phyloP scores from a whole-genome alignment of 2,329 filamentous ascomycete species.

The Aspergillus amoenus region DNA sequence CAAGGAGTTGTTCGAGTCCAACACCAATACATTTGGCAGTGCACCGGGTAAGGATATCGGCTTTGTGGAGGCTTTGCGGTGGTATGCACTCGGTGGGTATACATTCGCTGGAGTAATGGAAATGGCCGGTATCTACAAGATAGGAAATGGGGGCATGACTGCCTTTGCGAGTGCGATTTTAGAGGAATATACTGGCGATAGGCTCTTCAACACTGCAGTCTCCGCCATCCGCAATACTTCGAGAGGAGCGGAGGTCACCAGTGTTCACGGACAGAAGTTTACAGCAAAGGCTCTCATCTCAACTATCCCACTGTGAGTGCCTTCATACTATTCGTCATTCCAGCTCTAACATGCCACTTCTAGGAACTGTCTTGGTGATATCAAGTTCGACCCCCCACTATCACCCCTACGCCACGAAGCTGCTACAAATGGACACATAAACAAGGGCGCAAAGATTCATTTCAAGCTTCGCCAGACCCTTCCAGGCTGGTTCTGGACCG shows the following conservation, averaged over 20 bases:
- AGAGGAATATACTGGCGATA: constrained; percentile 10
- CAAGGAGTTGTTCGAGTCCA: constrained; percentile 23
- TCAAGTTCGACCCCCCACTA: constrained; percentile 30
- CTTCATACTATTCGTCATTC: not conserved
- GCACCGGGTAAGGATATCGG: constrained; percentile 20
- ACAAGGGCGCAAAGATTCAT: constrained; percentile 30
- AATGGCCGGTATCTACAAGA: constrained; percentile 24
- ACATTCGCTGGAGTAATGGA: constrained; percentile 22
- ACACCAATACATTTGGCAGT: constrained; percentile 18
- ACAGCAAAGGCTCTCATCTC: not conserved
- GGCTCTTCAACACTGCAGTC: not conserved
- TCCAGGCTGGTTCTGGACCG: constrained; percentile 16
- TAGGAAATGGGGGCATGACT: constrained; percentile 27
- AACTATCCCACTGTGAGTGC: not conserved
- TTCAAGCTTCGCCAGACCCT: constrained; percentile 15
- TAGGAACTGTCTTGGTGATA: constrained; percentile 12
- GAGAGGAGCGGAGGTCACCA: not conserved
- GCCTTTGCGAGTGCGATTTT: constrained; percentile 16
- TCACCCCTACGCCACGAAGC: constrained; percentile 23
- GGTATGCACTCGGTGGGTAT: constrained; percentile 31
- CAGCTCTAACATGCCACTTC: not conserved
- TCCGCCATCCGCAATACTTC: not conserved
- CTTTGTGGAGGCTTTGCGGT: constrained; percentile 29
- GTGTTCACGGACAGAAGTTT: not conserved
- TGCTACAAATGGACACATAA: constrained; percentile 26